Base-by-base conservation (phyloP, 2,329 filamentous ascomycete species). In the Alternaria gansuensis region DNA sequence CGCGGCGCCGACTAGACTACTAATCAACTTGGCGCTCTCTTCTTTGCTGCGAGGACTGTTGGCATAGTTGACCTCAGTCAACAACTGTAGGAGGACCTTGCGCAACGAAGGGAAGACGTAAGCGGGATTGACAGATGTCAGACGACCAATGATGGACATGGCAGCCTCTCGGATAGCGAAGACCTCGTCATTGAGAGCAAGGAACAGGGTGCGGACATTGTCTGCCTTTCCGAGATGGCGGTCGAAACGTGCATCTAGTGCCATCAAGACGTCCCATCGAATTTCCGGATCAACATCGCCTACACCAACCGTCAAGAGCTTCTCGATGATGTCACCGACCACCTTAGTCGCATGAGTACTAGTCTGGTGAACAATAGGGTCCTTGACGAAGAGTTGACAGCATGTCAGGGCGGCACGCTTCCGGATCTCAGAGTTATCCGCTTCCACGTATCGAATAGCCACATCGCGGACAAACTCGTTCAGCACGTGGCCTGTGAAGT, bases 391-490 rank as follows among this genome's bases (percentile, higher is more conserved):
- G 44, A 99, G 86, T 77, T 99, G 96, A 74, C 96, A 99, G 79
- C 95, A 98, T 5, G 96, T 99, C 61, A 99, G 83, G 14, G 95
- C 93, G 2, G 95, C 94, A 14, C 95, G 95, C 78, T 97, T 94
- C 59, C 95, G 88, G 50, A 97, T 97, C 65, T 96, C 91, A 0
- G 92, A 85, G 69, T 97, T 96, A 68, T 98, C 94, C 64, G 96
- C 95, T 68, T 99, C 94, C 40, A 99, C 94, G 70, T 97, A 99
- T 76, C 94, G 95, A 73, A 99, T 96, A 4, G 96, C 95, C 49
- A 99, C 95, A 74, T 99, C 95, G 24, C 95, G 91, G 28, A 99
- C 95, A 68, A 99, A 99, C 75, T 99, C 96, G 71, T 99, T 99
- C 14, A 99, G 82, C 14, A 97, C 90, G 72, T 98, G 93, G 2